phyloP scores from a whole-genome alignment of 805 yeast genomes.

The Cyberlindnera samutprakarnensis region DNA sequence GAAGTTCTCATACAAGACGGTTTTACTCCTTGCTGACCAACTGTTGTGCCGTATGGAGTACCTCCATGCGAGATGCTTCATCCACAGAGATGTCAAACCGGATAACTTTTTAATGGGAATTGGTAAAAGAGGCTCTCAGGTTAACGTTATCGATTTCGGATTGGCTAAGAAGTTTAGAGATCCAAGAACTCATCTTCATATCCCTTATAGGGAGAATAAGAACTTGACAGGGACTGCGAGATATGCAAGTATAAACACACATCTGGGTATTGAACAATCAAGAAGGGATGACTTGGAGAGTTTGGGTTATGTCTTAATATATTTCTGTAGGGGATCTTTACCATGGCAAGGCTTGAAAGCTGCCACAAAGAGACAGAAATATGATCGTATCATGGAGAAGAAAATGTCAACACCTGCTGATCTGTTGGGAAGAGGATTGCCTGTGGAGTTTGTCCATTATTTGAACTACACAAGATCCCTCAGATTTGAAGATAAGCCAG shows the following conservation, averaged over 20 bases:
- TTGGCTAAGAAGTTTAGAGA: conserved; percentile 92
- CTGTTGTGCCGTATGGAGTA: conserved; percentile 90
- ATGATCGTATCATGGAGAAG: conserved; percentile 92
- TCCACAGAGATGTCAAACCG: conserved; percentile 94
- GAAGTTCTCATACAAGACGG: conserved; percentile 89
- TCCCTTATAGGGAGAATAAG: conserved; percentile 94
- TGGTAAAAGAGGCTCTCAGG: conserved; percentile 90
- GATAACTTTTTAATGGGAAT: conserved; percentile 89
- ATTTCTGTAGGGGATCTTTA: conserved; percentile 89
- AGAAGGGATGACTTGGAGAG: conserved; percentile 96
- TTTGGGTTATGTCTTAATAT: conserved; percentile 87
- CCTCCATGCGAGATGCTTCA: conserved; percentile 92
- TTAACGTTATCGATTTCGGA: conserved; percentile 94
- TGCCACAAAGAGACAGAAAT: conserved; percentile 92
- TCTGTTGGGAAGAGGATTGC: conserved; percentile 83
- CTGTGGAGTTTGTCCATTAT: conserved; percentile 79
- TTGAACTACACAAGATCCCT: conserved; percentile 83
- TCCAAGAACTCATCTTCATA: conserved; percentile 88
- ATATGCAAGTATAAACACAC: conserved; percentile 92
- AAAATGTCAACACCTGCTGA: conserved; percentile 87
- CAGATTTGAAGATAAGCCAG: conserved; percentile 95
- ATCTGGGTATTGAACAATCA: conserved; percentile 92
- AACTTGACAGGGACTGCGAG: conserved; percentile 97
- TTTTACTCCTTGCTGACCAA: conserved; percentile 87
- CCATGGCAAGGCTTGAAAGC: conserved; percentile 99